Evolutionary conservation across 768 basidiomycete genomes (phyloP).

Genomic region (Tulasnella sp.): DNA sequence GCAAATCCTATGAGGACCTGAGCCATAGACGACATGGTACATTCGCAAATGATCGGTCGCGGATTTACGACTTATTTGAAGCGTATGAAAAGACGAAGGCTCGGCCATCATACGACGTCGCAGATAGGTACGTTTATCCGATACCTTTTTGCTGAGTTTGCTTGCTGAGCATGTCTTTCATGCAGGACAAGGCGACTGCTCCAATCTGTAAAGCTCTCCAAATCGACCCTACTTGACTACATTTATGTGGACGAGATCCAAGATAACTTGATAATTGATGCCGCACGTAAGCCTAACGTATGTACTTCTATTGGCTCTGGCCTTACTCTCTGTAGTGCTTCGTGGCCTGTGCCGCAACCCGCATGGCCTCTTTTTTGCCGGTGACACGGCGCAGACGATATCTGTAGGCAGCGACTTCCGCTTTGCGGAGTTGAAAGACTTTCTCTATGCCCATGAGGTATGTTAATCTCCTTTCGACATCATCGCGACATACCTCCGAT

Average conservation of each 20-base stretch:
- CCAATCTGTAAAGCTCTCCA: neutral
- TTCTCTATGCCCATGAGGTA: constrained; percentile 3
- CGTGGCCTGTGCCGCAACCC: neutral
- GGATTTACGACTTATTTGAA: neutral
- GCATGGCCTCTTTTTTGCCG: constrained; percentile 11
- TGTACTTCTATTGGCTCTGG: neutral
- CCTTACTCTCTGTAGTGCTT: neutral
- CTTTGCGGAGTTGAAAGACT: constrained; percentile 8
- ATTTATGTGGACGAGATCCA: constrained; percentile 67
- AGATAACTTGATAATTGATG: constrained; percentile 55
- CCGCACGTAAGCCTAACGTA: neutral
- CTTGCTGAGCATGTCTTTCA: neutral
- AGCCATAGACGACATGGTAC: neutral
- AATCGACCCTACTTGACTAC: constrained; percentile 32
- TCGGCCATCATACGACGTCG: neutral
- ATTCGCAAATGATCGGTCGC: neutral
- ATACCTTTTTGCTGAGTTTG: neutral
- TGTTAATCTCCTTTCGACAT: neutral
- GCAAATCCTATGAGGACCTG: neutral
- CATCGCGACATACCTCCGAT: neutral
- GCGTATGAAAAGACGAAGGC: neutral
- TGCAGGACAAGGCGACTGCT: neutral
- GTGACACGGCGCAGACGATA: constrained; percentile 24
- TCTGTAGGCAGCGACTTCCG: constrained; percentile 2
- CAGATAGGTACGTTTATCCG: neutral